These are phyloP conservation scores for Mycena citricolor DNA, from an alignment of 1,284 basidiomycete species.

Conservation along the genomic window DNA sequence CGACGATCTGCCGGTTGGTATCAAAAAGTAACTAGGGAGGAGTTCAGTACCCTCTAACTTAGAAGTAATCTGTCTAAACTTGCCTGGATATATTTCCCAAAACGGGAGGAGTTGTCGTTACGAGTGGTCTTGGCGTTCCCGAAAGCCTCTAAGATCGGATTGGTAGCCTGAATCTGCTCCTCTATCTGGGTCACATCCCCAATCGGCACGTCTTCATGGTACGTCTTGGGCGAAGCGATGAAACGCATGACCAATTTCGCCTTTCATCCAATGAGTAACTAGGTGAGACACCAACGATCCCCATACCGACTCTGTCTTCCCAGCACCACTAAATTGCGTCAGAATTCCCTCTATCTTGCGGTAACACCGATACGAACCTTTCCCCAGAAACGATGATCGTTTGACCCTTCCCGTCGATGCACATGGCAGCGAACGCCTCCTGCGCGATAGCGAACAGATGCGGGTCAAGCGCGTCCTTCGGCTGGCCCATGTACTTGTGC, in stretches of 20 bases:
- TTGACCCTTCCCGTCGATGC: slow-evolving; percentile 91
- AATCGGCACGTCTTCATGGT: slow-evolving; percentile 36
- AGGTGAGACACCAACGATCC: slow-evolving; percentile 31
- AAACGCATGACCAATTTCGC: slow-evolving; percentile 99
- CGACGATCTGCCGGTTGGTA: slow-evolving; percentile 92
- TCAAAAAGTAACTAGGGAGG: slow-evolving; percentile 87
- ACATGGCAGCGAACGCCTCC: slow-evolving; percentile 98
- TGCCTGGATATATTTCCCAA: slow-evolving; percentile 99
- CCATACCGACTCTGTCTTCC: slow-evolving; percentile 97
- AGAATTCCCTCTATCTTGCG: slow-evolving; percentile 12
- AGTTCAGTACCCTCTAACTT: neutral
- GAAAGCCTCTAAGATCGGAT: slow-evolving; percentile 99
- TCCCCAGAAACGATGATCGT: slow-evolving; percentile 99
- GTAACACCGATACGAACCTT: slow-evolving; percentile 55
- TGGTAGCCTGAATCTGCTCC: slow-evolving; percentile 95
- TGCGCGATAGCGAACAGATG: slow-evolving; percentile 99
- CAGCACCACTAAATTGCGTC: slow-evolving; percentile 88
- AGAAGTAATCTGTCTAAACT: slow-evolving; percentile 25
- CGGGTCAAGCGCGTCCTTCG: slow-evolving; percentile 94
- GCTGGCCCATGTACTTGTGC: slow-evolving; percentile 91
- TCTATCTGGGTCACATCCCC: slow-evolving; percentile 93
- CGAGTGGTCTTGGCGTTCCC: slow-evolving; percentile 99
- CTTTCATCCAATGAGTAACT: slow-evolving; percentile 35
- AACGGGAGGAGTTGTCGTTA: slow-evolving; percentile 98
- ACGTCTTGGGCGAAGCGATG: slow-evolving; percentile 69